phyloP scores from a whole-genome alignment of 352 stramenopile genomes.

The Pythium oligandrum region DNA sequence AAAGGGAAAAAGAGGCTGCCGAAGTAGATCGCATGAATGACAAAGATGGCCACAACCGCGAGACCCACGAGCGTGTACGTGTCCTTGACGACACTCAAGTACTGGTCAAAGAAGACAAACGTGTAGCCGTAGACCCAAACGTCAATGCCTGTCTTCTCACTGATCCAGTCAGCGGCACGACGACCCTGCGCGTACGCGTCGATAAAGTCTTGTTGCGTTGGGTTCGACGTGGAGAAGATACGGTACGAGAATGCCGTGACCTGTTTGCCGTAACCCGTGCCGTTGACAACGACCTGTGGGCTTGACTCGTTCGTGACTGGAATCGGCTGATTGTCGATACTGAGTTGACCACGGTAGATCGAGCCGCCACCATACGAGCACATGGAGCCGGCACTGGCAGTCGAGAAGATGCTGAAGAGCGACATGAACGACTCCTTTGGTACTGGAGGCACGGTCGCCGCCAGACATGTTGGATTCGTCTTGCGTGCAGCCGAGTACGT shows the following conservation, averaged over 20 bases:
- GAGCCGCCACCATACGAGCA: slow-evolving; percentile 58
- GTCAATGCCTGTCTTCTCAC: slow-evolving; percentile 53
- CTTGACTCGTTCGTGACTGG: slow-evolving; percentile 23
- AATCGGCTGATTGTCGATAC: slow-evolving; percentile 53
- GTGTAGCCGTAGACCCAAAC: slow-evolving; percentile 62
- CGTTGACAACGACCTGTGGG: slow-evolving; percentile 45
- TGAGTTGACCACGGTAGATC: slow-evolving; percentile 65
- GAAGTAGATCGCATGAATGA: slow-evolving; percentile 44
- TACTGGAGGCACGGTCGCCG: slow-evolving; percentile 29
- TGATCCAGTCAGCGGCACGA: slow-evolving; percentile 61
- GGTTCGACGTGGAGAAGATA: slow-evolving; percentile 38
- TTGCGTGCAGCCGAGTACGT: slow-evolving; percentile 21
- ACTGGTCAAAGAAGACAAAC: slow-evolving; percentile 71
- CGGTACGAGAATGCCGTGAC: slow-evolving; percentile 72
- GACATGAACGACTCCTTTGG: slow-evolving; percentile 56
- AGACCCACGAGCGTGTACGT: slow-evolving; percentile 45
- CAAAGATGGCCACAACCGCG: slow-evolving; percentile 40
- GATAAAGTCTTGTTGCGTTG: slow-evolving; percentile 32
- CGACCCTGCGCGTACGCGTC: slow-evolving; percentile 50
- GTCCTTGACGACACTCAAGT: slow-evolving; percentile 48
- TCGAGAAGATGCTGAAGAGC: slow-evolving; percentile 66
- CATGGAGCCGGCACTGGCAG: slow-evolving; percentile 29
- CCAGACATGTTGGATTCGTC: slow-evolving; percentile 34
- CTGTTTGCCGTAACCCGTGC: slow-evolving; percentile 33
- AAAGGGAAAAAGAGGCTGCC: slow-evolving; percentile 42